Percentiles rank a stretch among this genome's conserved stretches.
These are phyloP conservation scores for Liriodendron chinense DNA, from an alignment of 164 flowering plant genomes.

Conservation along the genomic window DNA sequence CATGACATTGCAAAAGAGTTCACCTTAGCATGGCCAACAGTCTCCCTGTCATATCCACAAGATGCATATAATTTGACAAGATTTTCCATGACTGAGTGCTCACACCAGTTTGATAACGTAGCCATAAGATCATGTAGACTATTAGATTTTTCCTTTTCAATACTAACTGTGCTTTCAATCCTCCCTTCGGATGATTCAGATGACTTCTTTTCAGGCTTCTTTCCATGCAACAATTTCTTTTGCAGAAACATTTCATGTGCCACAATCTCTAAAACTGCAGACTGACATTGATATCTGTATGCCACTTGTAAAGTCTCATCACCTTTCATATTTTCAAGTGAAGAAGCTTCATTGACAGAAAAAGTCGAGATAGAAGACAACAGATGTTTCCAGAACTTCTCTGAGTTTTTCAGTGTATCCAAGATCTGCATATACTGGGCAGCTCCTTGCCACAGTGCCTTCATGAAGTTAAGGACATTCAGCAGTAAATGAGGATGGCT, in stretches of 20 bases:
- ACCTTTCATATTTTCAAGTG: constrained; percentile 26
- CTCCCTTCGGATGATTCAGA: constrained; percentile 30
- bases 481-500: constrained; percentile 63
- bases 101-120: constrained; percentile 49
- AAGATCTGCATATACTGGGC: constrained; percentile 51
- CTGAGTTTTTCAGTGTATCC: constrained; percentile 48
- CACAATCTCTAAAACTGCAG: constrained; percentile 60
- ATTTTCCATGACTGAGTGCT: constrained; percentile 38
- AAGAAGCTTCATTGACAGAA: constrained; percentile 19
- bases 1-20: not conserved
- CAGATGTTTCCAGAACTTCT: constrained; percentile 60
- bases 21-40: constrained; percentile 57
- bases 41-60: constrained; percentile 43
- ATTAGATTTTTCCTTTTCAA: constrained; percentile 26
- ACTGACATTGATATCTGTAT: constrained; percentile 57
- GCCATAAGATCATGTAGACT: constrained; percentile 29
- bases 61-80: constrained; percentile 53
- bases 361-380: constrained; percentile 26
- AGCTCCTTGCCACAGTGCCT: constrained; percentile 83
- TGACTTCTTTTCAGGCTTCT: constrained; percentile 27
- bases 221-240: constrained; percentile 50
- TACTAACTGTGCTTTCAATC: constrained; percentile 15
- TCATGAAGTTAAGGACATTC: constrained; percentile 58
- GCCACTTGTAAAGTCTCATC: constrained; percentile 31
- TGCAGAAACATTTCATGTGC: constrained; percentile 63